phyloP scores from a whole-genome alignment of 768 basidiomycete genomes.

The Tylopilus subfusipes region DNA sequence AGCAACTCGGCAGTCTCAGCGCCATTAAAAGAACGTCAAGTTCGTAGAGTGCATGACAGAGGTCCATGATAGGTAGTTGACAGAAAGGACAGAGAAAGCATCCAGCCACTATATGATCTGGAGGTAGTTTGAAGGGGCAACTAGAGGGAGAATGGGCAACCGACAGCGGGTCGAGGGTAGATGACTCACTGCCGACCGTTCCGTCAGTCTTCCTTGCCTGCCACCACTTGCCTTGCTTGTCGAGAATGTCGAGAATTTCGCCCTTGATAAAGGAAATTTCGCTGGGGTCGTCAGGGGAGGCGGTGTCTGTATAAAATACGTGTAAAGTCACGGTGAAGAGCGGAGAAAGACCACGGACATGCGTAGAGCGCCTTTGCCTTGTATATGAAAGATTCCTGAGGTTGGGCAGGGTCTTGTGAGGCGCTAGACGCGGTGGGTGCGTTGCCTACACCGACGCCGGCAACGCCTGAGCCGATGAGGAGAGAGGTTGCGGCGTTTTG shows the following conservation, averaged over 20 bases:
- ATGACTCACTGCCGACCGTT: constrained; percentile 65
- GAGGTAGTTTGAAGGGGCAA: constrained; percentile 84
- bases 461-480: constrained; percentile 60
- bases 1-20: constrained; percentile 18
- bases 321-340: constrained; percentile 21
- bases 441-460: constrained; percentile 57
- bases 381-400: constrained; percentile 53
- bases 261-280: constrained; percentile 94
- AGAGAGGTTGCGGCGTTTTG: constrained; percentile 57
- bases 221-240: constrained; percentile 95
- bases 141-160: constrained; percentile 36
- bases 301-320: constrained; percentile 59
- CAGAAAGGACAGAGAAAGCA: constrained; percentile 1
- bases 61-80: constrained; percentile 24
- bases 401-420: constrained; percentile 28
- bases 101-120: constrained; percentile 59
- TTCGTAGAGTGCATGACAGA: constrained; percentile 27
- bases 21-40: constrained; percentile 32
- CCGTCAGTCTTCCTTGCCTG: constrained; percentile 81
- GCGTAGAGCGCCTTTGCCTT: constrained; percentile 88
- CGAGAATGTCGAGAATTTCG: constrained; percentile 87
- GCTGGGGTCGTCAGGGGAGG: constrained; percentile 92
- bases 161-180: neutral
- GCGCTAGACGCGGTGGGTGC: constrained; percentile 22
- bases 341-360: constrained; percentile 50